A percentile compares a stretch with the other conserved stretches of the same genome.
Evolutionary conservation across 768 basidiomycete genomes (phyloP).

Genomic region (Kwoniella mangroviensis): DNA sequence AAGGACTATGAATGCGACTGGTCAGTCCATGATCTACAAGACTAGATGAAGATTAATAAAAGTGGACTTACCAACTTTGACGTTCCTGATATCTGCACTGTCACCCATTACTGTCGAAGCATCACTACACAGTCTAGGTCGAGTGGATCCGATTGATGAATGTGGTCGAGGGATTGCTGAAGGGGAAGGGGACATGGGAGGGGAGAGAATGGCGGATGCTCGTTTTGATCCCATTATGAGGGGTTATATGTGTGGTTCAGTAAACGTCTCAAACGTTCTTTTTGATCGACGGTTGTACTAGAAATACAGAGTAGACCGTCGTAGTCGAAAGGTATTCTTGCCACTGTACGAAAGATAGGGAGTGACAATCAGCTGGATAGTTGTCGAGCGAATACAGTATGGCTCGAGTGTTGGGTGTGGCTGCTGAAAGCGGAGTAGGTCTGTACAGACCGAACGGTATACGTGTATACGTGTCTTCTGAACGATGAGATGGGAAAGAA

Average conservation of each 20-base stretch:
- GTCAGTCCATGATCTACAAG: not conserved
- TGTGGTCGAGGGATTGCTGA: conserved; percentile 32
- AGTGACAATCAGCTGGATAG: not conserved
- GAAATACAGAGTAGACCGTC: no score
- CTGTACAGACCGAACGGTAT: not conserved
- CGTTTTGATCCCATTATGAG: conserved; percentile 11
- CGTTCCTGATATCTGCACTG: conserved; percentile 33
- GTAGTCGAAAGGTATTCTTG: not conserved
- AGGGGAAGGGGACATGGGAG: conserved; percentile 31
- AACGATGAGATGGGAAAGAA: not conserved
- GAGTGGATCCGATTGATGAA: conserved; percentile 23
- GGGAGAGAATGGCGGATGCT: conserved; percentile 3
- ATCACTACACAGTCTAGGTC: conserved; percentile 9
- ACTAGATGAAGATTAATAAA: not conserved
- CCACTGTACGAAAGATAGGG: not conserved
- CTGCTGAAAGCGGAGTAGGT: conserved; percentile 6
- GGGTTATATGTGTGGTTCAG: not conserved
- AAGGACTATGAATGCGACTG: conserved; percentile 64
- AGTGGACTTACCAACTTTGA: conserved; percentile 43
- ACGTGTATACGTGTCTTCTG: not conserved
- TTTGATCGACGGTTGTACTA: not conserved
- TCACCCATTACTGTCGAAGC: conserved; percentile 12
- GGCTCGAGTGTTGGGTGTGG: not conserved
- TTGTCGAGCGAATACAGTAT: no score
- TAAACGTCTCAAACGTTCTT: not conserved